Base-by-base conservation (phyloP, 768 basidiomycete species). In the Rhizopogon vinicolor region DNA sequence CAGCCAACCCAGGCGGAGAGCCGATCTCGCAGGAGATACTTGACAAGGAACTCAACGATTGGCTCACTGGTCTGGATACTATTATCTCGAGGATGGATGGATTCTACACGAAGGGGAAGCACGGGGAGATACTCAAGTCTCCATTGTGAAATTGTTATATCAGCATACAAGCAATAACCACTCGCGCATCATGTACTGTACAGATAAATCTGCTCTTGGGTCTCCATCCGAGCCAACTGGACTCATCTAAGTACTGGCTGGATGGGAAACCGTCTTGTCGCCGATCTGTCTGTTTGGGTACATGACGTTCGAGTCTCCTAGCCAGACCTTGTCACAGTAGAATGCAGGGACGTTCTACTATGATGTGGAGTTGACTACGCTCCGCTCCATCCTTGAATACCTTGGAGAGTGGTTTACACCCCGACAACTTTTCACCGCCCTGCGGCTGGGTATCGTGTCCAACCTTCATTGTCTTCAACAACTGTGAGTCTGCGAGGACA, bases 1-100 rank as follows among this genome's bases (percentile, higher is more conserved):
- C 82, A 1, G 73, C 77, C 4, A 85, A 86, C 58, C 78, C 81
- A 25, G 77, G 87, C 52, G 83, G 85, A 1, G 81, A 76, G 1
- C 76, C 52, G 12, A 62, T 58, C n/a, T 33, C 83, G 4, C 43
- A 72, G 8, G 81, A 83, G 53, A 78, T 79, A 53, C 76, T 91
- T 33, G 76, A 80, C 54, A 63, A 55, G 0, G 84, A 82, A 58
- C 71, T 91, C 16, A 63, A 68, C 28, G 76, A 74, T 52, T 91
- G 89, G 89, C 74, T 90, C 0, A 69, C 54, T 0, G 86, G 79
- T 0, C 74, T 91, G 12, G 79, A 84, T 46, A 69, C 43, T 19
- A 77, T 84, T 31, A 78, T 87, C 3, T 59, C 58, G 42, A 77
- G 78, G 49, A 72, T 87, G 66, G 74, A 73, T 55, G 59, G 51